These are phyloP conservation scores for Gentiana straminea DNA, from an alignment of 257 asterid genomes.

Conservation along the genomic window DNA sequence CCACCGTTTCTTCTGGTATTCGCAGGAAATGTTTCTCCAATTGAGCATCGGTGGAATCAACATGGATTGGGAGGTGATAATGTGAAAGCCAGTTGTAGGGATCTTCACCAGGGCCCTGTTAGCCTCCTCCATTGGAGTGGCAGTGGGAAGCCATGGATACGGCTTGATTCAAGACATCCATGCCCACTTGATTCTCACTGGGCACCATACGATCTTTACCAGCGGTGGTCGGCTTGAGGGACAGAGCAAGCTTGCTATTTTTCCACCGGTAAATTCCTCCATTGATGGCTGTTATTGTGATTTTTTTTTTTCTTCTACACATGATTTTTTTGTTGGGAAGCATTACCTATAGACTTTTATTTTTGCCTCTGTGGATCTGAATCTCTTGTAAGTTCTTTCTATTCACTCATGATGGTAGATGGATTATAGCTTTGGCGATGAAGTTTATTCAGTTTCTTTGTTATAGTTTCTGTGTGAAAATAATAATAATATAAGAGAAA, in stretches of 20 bases:
- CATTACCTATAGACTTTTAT: too few species aligned
- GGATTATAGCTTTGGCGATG: too few species aligned
- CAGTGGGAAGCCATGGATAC: constrained; percentile 80
- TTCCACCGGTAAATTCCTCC: constrained; percentile 52
- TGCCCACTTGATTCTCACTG: constrained; percentile 74
- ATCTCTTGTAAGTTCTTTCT: too few species aligned
- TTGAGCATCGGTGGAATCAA: constrained; percentile 89
- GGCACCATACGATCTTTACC: constrained; percentile 75
- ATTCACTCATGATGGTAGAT: too few species aligned
- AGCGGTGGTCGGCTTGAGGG: constrained; percentile 26
- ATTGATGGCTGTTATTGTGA: too few species aligned
- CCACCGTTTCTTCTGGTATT: constrained; percentile 29
- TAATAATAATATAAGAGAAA: too few species aligned
- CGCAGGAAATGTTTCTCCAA: constrained; percentile 90
- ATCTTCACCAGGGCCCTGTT: constrained; percentile 79
- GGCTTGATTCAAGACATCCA: constrained; percentile 66
- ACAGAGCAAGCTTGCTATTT: too few species aligned
- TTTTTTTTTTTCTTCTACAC: too few species aligned
- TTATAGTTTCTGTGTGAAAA: too few species aligned
- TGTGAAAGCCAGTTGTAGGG: constrained; percentile 76
- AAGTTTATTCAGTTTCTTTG: too few species aligned
- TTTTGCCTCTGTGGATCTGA: too few species aligned
- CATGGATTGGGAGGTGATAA: constrained; percentile 91
- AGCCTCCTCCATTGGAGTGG: constrained; percentile 98
- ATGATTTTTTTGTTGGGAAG: too few species aligned